Evolutionary conservation across 768 basidiomycete genomes (phyloP), one percentile per base, ranked within the genome.

Genomic region (Astraeus odoratus): DNA sequence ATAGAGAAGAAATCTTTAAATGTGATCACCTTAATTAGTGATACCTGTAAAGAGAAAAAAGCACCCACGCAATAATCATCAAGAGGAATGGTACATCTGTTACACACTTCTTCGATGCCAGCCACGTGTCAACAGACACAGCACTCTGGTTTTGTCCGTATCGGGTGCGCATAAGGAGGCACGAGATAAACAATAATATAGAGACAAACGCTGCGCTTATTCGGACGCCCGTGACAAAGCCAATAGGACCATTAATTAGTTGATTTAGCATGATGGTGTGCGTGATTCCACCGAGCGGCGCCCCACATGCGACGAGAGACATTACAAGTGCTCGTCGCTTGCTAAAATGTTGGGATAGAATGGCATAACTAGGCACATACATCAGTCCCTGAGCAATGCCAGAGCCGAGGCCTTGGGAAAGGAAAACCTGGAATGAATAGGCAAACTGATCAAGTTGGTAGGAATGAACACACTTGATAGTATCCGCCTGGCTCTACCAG

Each of bases 261-360:
- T 68, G 59, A 56, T 85, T 83, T 23, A 86, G 62, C 68, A 83
- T 73, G 50, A 81, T 77, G 1, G 80, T 77, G 44, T 81, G 73
- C 12, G 76, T 51, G 18, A 77, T 61, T 5, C 75, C 77, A 7
- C 83, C 81, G 3, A 80, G 56, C 2, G 76, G 70, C 26, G 72
- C 67, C 19, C 73, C 74, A 23, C 75, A 73, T 23, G 71, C 29
- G 5, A 65, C 66, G 34, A 78, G 54, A 8, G 75, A 72, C 52
- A 74, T 71, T 5, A 73, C 72, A 4, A 71, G 49, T 3, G 71
- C 57, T 20, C 73, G 62, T 12, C 64, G 59, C 38, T 57, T 58
- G 24, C 56, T 55, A 58, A 78, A 79, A 50, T 72, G 67, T 26
- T 74, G 75, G 4, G 70, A 66, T 7, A 73, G 52, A 18, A 76